Conservation (phyloP, 345 rosid species). For the Salix arbutifolia region DNA sequence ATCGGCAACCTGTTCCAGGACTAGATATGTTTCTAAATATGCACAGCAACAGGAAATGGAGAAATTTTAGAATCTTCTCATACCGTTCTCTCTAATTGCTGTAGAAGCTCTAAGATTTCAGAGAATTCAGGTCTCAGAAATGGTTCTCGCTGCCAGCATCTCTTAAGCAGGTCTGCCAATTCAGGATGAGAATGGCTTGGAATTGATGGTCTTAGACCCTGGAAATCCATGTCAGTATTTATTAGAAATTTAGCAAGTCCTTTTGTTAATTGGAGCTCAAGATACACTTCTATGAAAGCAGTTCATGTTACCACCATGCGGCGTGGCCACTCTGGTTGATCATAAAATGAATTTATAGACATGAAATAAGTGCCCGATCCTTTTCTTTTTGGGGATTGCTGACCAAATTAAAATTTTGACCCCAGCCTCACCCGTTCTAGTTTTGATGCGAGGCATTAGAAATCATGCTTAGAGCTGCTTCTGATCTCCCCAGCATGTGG, state of each 20-base stretch:
- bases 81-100: constrained; percentile 32
- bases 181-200: constrained; percentile 45
- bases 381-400: neutral
- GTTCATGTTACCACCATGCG: neutral
- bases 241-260: constrained; percentile 1
- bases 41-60: neutral
- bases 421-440: neutral
- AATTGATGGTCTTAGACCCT: constrained; percentile 63
- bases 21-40: neutral
- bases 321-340: neutral
- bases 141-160: constrained; percentile 64
- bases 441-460: neutral
- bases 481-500: neutral
- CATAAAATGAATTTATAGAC: neutral
- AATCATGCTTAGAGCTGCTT: neutral
- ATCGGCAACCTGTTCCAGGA: constrained; percentile 22
- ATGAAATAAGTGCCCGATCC: neutral
- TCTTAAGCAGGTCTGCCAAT: constrained; percentile 45
- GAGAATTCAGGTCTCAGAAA: constrained; percentile 58
- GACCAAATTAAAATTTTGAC: neutral
- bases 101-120: constrained; percentile 45
- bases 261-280: neutral
- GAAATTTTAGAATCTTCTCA: neutral
- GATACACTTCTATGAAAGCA: neutral
- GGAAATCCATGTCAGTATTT: constrained; percentile 19